Base-by-base conservation (phyloP, 2,329 filamentous ascomycete species). In the Ophiocordyceps robertsii region DNA sequence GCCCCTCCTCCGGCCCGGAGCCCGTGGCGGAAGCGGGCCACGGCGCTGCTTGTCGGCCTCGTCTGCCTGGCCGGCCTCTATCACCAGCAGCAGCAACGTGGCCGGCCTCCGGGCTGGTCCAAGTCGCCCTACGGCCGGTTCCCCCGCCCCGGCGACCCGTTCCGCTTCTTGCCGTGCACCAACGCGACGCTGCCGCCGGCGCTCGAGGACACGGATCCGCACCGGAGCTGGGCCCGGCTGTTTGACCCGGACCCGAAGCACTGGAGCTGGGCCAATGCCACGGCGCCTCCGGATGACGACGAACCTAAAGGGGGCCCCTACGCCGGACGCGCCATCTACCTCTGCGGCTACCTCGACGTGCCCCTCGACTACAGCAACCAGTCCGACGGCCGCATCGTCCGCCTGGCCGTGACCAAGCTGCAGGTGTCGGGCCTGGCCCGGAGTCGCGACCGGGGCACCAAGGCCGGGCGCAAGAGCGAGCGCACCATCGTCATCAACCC, bases 401-500 rank as follows among this genome's bases (percentile, higher is more conserved):
- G 69, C 5, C 60, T 71, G 4, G 67, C 69, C n/a, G 59, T 72
- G 32, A 69, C 65, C 30, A 72, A 69, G 48, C 66, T 61, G 43
- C 69, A 71, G 39, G 66, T 69, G 10, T 68, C 66, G 0, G 68
- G 68, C 6, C 24, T 6, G 6, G 24, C 24, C 24, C 24, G 24
- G 24, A 27, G 9, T 2, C 24, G 24, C 24, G 24, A 9, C 24
- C 24, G 3, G 9, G 24, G 9, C 24, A 6, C 2, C 6, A 2
- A 3, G 16, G 43, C 52, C 4, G 60, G 60, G 8, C 48, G 41
- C 43, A 68, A 67, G 49, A 71, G 65, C 48, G 53, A 62, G 39
- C 59, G 69, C 16, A 72, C 70, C 2, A 61, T 73, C 32, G 62
- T 73, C 17, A 55, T 73, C 29, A 64, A 73, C 43, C 70, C 70